Base-by-base conservation (phyloP, 2,329 filamentous ascomycete species). In the Diplodia corticola region DNA sequence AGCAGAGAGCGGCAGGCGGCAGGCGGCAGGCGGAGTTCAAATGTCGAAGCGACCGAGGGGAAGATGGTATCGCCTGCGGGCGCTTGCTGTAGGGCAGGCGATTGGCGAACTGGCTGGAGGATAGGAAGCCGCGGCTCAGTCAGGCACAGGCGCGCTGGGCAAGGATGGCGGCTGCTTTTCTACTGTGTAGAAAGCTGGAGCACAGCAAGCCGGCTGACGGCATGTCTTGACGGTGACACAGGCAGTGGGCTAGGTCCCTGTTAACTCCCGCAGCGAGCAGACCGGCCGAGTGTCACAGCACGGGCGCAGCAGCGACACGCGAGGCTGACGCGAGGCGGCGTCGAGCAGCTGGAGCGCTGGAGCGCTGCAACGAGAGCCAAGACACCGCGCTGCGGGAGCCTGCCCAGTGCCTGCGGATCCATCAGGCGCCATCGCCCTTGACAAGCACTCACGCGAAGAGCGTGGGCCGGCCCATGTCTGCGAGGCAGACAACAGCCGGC, bases 1-100 rank as follows among this genome's bases (percentile, higher is more conserved):
- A n/a, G 50, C 15, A 26, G 54, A 26, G 17, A 30, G 59, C 5
- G 59, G 59, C n/a, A n/a, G n/a, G 33, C 53, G n/a, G 40, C 7
- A 13, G 15, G 44, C 10, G 44, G 44, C 6, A 24, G 28, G 57
- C 57, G 33, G 57, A 33, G 57, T 61, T 61, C 57, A 49, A 49
- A 61, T 33, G 57, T 46, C 35, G 37, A 26, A 44, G 55, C 64
- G 71, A 71, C 69, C 70, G 70, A 71, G 68, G 71, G 57, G 30
- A 17, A 24, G 4, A 17, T 40, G 54, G n/a, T 35, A 33, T 63
- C 28, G 59, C 59, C 24, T 37, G 48, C 49, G 61, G 61, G 61
- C 61, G 49, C 63, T 64, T 64, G 33, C 24, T 50, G 50, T 37
- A 37, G 51, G 24, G 57, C 57, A 61, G 44, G 24, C 44, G 57